Conservation (phyloP, 2,329 filamentous ascomycete species). For the Penicillium sumatraense region DNA sequence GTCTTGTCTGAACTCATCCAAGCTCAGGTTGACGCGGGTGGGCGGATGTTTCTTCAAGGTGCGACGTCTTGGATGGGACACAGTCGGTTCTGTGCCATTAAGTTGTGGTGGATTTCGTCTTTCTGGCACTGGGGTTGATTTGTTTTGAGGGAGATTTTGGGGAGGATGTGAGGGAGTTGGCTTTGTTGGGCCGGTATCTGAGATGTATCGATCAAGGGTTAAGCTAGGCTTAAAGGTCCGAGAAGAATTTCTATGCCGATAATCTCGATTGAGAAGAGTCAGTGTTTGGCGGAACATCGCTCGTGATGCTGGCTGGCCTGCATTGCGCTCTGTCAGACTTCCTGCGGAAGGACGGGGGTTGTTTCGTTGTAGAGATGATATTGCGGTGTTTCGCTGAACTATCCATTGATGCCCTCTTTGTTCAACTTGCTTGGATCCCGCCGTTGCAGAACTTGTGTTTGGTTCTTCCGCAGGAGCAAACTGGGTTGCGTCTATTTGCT, state of each 20-base stretch:
- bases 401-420: constrained; percentile 38
- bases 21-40: constrained; percentile 52
- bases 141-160: background rate
- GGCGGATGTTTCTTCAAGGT: constrained; percentile 45
- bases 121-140: too few relatives aligned
- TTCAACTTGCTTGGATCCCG: constrained; percentile 15
- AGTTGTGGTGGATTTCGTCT: background rate
- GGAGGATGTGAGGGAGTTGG: background rate
- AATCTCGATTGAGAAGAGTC: constrained; percentile 36
- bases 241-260: constrained; percentile 25
- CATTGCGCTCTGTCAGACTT: constrained; percentile 28
- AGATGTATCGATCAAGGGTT: constrained; percentile 43
- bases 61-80: constrained; percentile 19
- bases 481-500: background rate
- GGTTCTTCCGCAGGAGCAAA: constrained; percentile 3
- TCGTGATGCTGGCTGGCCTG: constrained; percentile 18
- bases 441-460: background rate
- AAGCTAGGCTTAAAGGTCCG: constrained; percentile 28
- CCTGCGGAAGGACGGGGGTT: constrained; percentile 40
- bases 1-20: constrained; percentile 41
- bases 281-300: constrained; percentile 38
- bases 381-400: constrained; percentile 36
- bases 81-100: background rate
- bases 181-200: constrained; percentile 14
- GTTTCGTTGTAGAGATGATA: constrained; percentile 43